A percentile compares a stretch with the other conserved stretches of the same genome.
Conservation (phyloP, 257 asterid species). For the Solanum paucissectum region DNA sequence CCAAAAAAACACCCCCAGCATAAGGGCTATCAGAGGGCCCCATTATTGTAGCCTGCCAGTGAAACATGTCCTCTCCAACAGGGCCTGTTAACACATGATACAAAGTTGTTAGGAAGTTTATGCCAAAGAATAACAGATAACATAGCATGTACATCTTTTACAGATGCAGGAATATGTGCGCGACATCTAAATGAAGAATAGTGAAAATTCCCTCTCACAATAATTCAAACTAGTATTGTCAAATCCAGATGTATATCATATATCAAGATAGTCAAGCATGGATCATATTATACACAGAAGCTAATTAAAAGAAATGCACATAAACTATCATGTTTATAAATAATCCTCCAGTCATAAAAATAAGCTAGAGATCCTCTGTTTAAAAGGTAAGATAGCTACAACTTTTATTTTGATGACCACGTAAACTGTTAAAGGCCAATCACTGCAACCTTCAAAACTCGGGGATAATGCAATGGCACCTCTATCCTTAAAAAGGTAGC, state of each 20-base stretch:
- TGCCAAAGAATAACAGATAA: not conserved
- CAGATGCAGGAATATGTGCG: not conserved
- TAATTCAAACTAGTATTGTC: not conserved
- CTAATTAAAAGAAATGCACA: not conserved
- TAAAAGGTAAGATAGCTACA: not conserved
- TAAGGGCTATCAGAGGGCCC: conserved; percentile 2
- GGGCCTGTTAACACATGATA: not conserved
- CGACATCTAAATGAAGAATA: not conserved
- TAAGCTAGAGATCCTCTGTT: not conserved
- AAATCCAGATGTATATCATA: not conserved
- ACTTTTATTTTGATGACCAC: not conserved
- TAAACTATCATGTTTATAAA: not conserved
- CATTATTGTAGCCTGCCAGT: conserved; percentile 5
- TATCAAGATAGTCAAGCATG: not conserved
- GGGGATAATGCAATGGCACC: not conserved
- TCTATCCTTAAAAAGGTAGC: not conserved
- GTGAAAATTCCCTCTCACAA: not conserved
- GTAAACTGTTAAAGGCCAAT: not conserved
- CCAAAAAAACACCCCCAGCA: conserved; percentile 1
- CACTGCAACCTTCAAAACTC: not conserved
- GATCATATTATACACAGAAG: not conserved
- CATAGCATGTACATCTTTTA: not conserved
- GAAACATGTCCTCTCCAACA: conserved; percentile 7
- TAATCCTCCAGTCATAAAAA: not conserved
- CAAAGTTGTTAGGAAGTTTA: not conserved